Conservation (phyloP, 2,329 filamentous ascomycete genomes). For the Penicillium aurantiogriseum region DNA sequence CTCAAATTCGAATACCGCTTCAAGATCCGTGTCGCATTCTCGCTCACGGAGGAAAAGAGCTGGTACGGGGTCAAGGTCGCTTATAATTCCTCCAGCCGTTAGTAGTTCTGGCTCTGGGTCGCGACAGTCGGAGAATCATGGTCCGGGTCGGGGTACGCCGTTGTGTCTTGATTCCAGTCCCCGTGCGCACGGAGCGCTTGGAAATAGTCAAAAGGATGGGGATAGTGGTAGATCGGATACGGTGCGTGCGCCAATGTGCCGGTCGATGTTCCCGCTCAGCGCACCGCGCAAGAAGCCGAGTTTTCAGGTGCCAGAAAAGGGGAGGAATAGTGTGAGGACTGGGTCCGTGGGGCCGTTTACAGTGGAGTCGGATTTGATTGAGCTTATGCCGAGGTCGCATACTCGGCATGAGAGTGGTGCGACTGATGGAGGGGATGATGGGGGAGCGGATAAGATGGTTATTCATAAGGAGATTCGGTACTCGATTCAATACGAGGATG, state of each 20-base stretch:
- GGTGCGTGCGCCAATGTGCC: slow-evolving; percentile 2
- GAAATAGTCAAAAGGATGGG: neutral
- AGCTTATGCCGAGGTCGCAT: slow-evolving; percentile 17
- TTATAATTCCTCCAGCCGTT: neutral
- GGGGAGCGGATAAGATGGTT: slow-evolving; percentile 28
- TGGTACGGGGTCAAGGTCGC: neutral
- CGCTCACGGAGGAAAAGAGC: slow-evolving; percentile 2
- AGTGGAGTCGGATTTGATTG: slow-evolving; percentile 16
- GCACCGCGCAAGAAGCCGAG: neutral
- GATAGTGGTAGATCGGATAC: neutral
- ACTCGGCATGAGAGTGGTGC: slow-evolving; percentile 3
- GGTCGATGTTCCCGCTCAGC: slow-evolving; percentile 17
- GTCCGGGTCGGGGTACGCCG: neutral
- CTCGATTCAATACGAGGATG: slow-evolving; percentile 30
- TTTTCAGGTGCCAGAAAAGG: neutral
- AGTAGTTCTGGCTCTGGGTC: neutral
- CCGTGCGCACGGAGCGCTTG: neutral
- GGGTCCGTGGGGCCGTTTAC: neutral
- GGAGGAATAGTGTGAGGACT: slow-evolving; percentile 1
- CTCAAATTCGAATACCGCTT: slow-evolving; percentile 10
- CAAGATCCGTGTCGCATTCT: slow-evolving; percentile 5
- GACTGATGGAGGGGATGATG: slow-evolving; percentile 16
- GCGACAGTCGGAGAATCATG: neutral
- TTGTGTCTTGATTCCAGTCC: slow-evolving; percentile 1
- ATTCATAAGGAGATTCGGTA: slow-evolving; percentile 37